Percentiles rank a stretch among this genome's conserved stretches.
phyloP scores from a whole-genome alignment of 1,284 basidiomycete genomes.

The Fomitopsis pinicola region DNA sequence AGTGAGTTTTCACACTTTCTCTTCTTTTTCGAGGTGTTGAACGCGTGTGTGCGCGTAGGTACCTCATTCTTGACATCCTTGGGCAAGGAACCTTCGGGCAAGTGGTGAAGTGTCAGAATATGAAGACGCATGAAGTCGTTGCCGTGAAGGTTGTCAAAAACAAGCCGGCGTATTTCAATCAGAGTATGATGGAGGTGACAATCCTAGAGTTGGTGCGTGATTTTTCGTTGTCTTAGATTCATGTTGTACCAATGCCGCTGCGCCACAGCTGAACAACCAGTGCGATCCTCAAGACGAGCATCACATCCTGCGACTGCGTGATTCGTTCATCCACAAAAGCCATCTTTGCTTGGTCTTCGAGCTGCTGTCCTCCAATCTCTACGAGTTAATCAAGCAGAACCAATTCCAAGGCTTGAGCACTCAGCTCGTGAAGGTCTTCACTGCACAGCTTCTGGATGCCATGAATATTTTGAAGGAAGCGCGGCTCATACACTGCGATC shows the following conservation, averaged over 20 bases:
- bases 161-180: constrained; percentile 98
- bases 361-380: constrained; percentile 94
- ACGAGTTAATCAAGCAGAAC: constrained; percentile 99
- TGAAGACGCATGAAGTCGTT: constrained; percentile 97
- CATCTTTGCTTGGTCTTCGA: constrained; percentile 99
- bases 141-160: constrained; percentile 99
- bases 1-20: constrained; percentile 49
- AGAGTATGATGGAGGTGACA: constrained; percentile 99
- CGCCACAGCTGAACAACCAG: constrained; percentile 77
- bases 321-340: constrained; percentile 95
- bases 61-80: constrained; percentile 95
- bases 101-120: constrained; percentile 99
- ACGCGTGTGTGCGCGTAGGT: constrained; percentile 44
- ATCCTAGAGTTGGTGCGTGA: constrained; percentile 86
- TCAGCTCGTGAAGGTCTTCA: constrained; percentile 97
- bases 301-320: constrained; percentile 92
- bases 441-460: constrained; percentile 91
- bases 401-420: constrained; percentile 97
- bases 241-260: not conserved
- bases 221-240: not conserved
- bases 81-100: constrained; percentile 99
- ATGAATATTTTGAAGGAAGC: constrained; percentile 93
- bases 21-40: not conserved
- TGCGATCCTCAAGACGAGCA: constrained; percentile 94
- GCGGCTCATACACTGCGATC: constrained; percentile 94